phyloP scores from a whole-genome alignment of 352 stramenopile species.

The Stephanocyclus meneghinianus region DNA sequence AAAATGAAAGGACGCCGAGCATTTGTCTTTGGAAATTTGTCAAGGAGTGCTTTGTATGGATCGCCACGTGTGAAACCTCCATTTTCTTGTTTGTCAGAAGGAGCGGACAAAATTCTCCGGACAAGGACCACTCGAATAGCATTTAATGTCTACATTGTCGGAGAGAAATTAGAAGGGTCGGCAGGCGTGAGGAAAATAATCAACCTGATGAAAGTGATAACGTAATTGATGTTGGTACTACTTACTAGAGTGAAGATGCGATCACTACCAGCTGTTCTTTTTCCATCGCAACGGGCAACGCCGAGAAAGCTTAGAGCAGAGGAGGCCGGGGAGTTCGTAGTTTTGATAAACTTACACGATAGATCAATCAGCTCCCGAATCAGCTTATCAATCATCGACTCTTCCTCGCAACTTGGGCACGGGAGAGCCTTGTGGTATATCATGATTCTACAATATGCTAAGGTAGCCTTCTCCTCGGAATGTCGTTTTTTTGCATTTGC shows the following conservation, averaged over 20 bases:
- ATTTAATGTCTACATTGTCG: constrained; percentile 15
- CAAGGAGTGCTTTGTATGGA: constrained; percentile 34
- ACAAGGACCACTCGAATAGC: constrained; percentile 37
- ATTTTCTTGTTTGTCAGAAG: background rate
- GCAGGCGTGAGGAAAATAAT: background rate
- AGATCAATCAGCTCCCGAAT: constrained; percentile 33
- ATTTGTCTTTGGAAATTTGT: constrained; percentile 29
- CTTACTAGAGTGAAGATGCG: constrained; percentile 30
- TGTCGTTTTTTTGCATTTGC: constrained; percentile 31
- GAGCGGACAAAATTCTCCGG: constrained; percentile 24
- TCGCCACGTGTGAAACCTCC: background rate
- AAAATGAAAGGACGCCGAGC: constrained; percentile 24
- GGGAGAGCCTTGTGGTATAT: constrained; percentile 33
- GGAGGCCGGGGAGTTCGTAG: constrained; percentile 4
- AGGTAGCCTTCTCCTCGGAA: constrained; percentile 39
- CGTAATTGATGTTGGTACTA: background rate
- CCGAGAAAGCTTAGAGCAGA: constrained; percentile 4
- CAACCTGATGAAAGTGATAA: background rate
- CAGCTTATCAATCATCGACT: constrained; percentile 40
- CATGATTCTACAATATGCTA: constrained; percentile 38
- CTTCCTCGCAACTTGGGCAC: constrained; percentile 30
- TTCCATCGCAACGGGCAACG: background rate
- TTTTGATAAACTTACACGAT: constrained; percentile 18
- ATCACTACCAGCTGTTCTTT: constrained; percentile 13
- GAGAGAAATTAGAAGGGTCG: background rate